Evolutionary conservation across 768 basidiomycete genomes (phyloP).

Genomic region (Cyathus striatus): DNA sequence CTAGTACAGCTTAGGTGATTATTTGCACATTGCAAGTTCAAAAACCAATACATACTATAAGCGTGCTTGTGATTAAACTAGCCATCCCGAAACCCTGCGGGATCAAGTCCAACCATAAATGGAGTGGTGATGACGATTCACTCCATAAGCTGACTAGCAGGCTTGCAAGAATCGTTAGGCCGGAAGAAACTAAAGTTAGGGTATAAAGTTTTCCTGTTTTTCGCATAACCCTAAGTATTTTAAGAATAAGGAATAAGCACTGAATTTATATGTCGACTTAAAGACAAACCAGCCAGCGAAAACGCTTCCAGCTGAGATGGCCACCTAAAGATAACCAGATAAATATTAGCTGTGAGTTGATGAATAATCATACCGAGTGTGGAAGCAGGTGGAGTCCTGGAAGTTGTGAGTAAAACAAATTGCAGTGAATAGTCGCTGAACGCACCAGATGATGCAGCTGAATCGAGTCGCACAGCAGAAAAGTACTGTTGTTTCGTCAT

Average conservation of each 20-base stretch:
- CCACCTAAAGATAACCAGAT: slow-evolving; percentile 42
- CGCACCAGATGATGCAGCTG: slow-evolving; percentile 69
- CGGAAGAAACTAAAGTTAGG: slow-evolving; percentile 64
- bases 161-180: slow-evolving; percentile 54
- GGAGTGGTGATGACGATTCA: slow-evolving; percentile 49
- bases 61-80: slow-evolving; percentile 77
- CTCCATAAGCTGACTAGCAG: slow-evolving; percentile 64
- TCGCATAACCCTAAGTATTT: slow-evolving; percentile 78
- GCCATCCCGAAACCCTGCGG: slow-evolving; percentile 85
- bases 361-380: slow-evolving; percentile 62
- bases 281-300: slow-evolving; percentile 73
- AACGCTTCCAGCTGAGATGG: slow-evolving; percentile 81
- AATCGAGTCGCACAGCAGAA: slow-evolving; percentile 67
- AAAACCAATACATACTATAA: slow-evolving; percentile 55
- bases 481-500: slow-evolving; percentile 54
- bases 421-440: slow-evolving; percentile 4
- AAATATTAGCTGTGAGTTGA: slow-evolving; percentile 11
- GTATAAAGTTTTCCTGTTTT: slow-evolving; percentile 81
- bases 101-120: slow-evolving; percentile 74
- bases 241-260: too few species aligned
- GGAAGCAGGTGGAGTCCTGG: slow-evolving; percentile 83
- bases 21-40: slow-evolving; percentile 6
- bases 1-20: slow-evolving; percentile 31
- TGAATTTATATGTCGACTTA: slow-evolving; percentile 4
- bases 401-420: slow-evolving; percentile 3